Base-by-base conservation (phyloP, 2,329 filamentous ascomycete genomes). In the Colletotrichum plurivorum region DNA sequence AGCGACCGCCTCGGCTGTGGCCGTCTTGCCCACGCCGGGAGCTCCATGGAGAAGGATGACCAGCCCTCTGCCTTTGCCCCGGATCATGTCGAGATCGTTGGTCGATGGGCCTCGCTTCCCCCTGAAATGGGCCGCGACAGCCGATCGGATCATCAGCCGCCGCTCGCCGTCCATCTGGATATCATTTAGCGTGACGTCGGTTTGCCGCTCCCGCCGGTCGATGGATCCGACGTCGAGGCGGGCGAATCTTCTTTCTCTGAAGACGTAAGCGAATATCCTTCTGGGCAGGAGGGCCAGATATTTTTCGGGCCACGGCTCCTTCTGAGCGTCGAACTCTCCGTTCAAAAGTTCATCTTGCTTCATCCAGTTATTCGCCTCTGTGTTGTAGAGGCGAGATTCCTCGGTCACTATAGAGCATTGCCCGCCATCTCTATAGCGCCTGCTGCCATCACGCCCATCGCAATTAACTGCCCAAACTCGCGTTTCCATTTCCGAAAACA, bases 1-100 rank as follows among this genome's bases (percentile, higher is more conserved):
- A 0, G 76, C 76, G 0, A 77, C 71, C 16, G 69, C 61, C 41
- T 73, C 72, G 48, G 53, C 62, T 15, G 62, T 64, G 4, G 46
- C 49, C 2, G 53, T 58, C 20, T 64, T 64, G 5, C 52, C 62
- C 2, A 53, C 46, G 6, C 66, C 66, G 2, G 60, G 66, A 0
- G 52, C 48, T 1, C 67, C 67, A n/a, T 69, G 62, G 8, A 69
- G n/a, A 2, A 65, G 52, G 16, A 69, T 65, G 10, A 65, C 25
- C 3, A 60, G 31, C 6, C 66, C 66, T 31, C 41, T 51, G 10
- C 61, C 56, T 9, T 69, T 69, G 4, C 67, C 61, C 7, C 45
- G n/a, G 15, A 69, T 36, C 2, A 64, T 16, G 8, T 69, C 61
- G 4, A 64, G 58, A 1, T 61, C 36, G 13, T 27, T 49, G 0